Conservation (phyloP, 1,284 basidiomycete genomes). For the Naganishia albida region DNA sequence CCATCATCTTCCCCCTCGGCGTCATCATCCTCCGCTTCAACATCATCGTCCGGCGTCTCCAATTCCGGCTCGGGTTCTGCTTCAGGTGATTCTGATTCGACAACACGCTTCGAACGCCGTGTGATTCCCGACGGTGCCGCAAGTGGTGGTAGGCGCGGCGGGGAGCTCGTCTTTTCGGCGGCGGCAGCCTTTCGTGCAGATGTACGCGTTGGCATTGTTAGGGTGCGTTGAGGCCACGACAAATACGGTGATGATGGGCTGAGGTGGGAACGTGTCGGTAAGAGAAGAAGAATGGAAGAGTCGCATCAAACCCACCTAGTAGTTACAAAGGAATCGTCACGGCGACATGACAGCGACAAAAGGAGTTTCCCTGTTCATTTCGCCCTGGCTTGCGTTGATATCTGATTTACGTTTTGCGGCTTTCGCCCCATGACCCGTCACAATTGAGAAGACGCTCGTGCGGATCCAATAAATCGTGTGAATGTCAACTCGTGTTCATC, state of each 20-base stretch:
- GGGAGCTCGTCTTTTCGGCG: not conserved
- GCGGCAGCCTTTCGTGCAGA: conserved; percentile 20
- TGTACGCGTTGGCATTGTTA: conserved; percentile 26
- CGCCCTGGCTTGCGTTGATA: not conserved
- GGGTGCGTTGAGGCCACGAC: too few species aligned
- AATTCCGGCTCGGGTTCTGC: conserved; percentile 12
- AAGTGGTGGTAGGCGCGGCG: conserved; percentile 1
- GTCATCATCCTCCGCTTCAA: conserved; percentile 12
- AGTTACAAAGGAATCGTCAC: too few species aligned
- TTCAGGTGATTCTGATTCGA: conserved; percentile 31
- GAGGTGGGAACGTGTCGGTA: too few species aligned
- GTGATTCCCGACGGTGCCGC: conserved; percentile 11
- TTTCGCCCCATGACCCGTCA: too few species aligned
- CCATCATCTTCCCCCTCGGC: conserved; percentile 12
- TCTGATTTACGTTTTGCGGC: too few species aligned
- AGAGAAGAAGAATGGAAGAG: too few species aligned
- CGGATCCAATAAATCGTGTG: not conserved
- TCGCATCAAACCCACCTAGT: too few species aligned
- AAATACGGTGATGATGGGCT: too few species aligned
- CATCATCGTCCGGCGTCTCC: not conserved
- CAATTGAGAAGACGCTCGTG: not conserved
- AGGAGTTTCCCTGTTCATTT: too few species aligned
- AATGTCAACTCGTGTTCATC: not conserved
- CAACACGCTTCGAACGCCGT: conserved; percentile 32
- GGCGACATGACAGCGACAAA: too few species aligned